phyloP scores from a whole-genome alignment of 352 stramenopile species.

The Phytophthora constricta region DNA sequence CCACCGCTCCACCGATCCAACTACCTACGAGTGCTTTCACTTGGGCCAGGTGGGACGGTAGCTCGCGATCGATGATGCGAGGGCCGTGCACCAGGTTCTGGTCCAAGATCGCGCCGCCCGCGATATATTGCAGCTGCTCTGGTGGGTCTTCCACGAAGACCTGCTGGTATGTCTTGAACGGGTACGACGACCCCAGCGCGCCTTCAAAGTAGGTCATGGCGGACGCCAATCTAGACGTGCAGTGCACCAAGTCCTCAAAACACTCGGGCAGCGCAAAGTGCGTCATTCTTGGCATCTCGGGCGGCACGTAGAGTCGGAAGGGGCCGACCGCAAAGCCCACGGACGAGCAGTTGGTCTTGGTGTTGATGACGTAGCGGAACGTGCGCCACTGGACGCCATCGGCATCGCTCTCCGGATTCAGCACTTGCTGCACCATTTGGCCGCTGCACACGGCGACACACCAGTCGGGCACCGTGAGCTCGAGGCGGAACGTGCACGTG shows the following conservation, averaged over 20 bases:
- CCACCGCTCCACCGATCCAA: slow-evolving; percentile 81
- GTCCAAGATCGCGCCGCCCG: slow-evolving; percentile 72
- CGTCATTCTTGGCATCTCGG: slow-evolving; percentile 83
- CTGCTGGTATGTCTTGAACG: slow-evolving; percentile 89
- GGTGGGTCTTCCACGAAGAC: slow-evolving; percentile 88
- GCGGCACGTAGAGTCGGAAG: slow-evolving; percentile 76
- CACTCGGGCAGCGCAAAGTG: slow-evolving; percentile 83
- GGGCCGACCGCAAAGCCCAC: slow-evolving; percentile 83
- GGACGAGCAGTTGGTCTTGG: slow-evolving; percentile 83
- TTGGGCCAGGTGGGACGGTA: slow-evolving; percentile 83
- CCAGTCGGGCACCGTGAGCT: slow-evolving; percentile 83
- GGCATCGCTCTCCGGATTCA: slow-evolving; percentile 56
- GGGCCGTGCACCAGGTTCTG: slow-evolving; percentile 81
- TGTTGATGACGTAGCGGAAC: slow-evolving; percentile 82
- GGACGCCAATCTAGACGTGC: slow-evolving; percentile 72
- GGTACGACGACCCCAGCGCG: slow-evolving; percentile 71
- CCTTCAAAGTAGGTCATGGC: slow-evolving; percentile 84
- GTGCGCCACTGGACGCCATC: slow-evolving; percentile 60
- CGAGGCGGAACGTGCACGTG: slow-evolving; percentile 73
- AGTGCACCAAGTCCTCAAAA: slow-evolving; percentile 81
- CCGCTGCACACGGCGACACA: slow-evolving; percentile 85
- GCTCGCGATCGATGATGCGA: slow-evolving; percentile 81
- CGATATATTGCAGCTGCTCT: slow-evolving; percentile 74
- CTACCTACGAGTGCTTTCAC: slow-evolving; percentile 80
- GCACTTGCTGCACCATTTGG: slow-evolving; percentile 84